Evolutionary conservation across 2,329 filamentous ascomycete genomes (phyloP), one percentile per base, ranked within the genome.

Genomic region (Byssochlamys sp.): DNA sequence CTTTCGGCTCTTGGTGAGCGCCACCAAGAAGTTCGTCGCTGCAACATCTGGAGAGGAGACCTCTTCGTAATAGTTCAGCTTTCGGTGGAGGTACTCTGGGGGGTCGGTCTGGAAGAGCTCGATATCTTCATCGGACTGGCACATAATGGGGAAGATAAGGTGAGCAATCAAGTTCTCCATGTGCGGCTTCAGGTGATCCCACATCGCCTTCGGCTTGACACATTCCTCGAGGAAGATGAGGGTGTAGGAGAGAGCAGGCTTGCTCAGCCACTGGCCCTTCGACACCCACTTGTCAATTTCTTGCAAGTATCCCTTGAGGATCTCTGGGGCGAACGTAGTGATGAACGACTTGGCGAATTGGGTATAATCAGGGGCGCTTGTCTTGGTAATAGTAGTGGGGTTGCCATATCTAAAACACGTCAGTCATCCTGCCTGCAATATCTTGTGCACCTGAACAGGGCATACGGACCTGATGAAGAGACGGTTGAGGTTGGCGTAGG

Each of bases 281-380:
- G 89, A 85, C 50, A 97, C 92, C 92, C 94, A 99, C 71, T 95
- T 94, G 73, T 99, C 94, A 65, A 99, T 91, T 77, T 97, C 90
- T 63, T 86, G 82, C 56, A 99, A 83, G 73, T 99, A 99, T 62
- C 91, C 87, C 77, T 96, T 95, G 66, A 99, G 81, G 62, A 99
- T 96, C 74, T 96, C 91, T 39, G 94, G 94, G 0, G 94, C 94
- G 69, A 99, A 92, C 60, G 88, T 94, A 57, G 84, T 82, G 65
- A 91, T 91, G 76, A 99, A 99, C 62, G 86, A 86, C 76, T 95
- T 96, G 59, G 92, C 89, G 63, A 95, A 96, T 56, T 85, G 84
- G 27, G 85, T 81, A 62, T 91, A 88, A 62, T 91, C 89, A 60
- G 90, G 84, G 57, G 81, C 84, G 69, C 90, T 91, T 62, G 80